Evolutionary conservation across 208 protist species (phyloP).

Genomic region (Trypanosoma theileri): DNA sequence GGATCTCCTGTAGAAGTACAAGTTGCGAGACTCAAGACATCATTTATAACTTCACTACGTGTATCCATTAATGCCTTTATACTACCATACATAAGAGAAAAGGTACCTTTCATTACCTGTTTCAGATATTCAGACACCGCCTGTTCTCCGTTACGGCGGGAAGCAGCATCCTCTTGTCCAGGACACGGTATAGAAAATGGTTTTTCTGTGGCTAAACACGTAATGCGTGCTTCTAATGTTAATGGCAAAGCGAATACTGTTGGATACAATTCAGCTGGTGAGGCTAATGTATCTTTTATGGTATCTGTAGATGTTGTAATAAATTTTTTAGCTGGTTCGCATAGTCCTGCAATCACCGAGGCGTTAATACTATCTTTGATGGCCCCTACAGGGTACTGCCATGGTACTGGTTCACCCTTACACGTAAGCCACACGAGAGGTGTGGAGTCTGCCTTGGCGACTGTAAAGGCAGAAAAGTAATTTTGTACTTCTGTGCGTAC

Average conservation of each 20-base stretch:
- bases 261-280: conserved; percentile 23
- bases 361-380: conserved; percentile 66
- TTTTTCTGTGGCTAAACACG: conserved; percentile 22
- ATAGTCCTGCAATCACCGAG: conserved; percentile 3
- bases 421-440: conserved; percentile 70
- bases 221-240: conserved; percentile 28
- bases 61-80: conserved; percentile 34
- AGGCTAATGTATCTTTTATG: neutral
- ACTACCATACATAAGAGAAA: conserved; percentile 35
- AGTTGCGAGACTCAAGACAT: conserved; percentile 29
- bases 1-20: conserved; percentile 24
- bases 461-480: conserved; percentile 49
- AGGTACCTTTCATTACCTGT: conserved; percentile 33
- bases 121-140: conserved; percentile 27
- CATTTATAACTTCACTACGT: conserved; percentile 31
- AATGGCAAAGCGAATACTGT: conserved; percentile 24
- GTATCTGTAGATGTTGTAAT: too few relatives aligned
- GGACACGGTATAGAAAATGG: conserved; percentile 22
- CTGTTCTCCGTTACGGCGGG: conserved; percentile 12
- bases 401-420: conserved; percentile 43
- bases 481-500: conserved; percentile 49
- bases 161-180: conserved; percentile 22
- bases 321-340: neutral
- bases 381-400: conserved; percentile 64
- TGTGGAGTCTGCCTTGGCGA: conserved; percentile 32